Percentiles rank a stretch among this genome's conserved stretches.
These are phyloP conservation scores for Pythium volutum DNA, from an alignment of 352 stramenopile genomes.

Conservation along the genomic window DNA sequence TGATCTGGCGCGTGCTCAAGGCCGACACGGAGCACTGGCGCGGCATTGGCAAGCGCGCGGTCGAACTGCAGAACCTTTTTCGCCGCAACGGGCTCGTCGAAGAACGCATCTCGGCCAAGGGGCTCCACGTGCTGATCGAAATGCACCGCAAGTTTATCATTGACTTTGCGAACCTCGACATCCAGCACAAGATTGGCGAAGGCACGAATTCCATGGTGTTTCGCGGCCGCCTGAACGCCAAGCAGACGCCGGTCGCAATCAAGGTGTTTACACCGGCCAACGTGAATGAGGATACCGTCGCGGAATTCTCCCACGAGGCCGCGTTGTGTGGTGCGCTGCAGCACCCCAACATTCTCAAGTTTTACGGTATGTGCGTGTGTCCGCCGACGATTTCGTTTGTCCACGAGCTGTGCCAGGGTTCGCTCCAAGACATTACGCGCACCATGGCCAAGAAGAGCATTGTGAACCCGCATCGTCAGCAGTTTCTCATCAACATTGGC, in stretches of 20 bases:
- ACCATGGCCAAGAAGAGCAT: constrained; percentile 11
- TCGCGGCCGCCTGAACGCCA: constrained; percentile 30
- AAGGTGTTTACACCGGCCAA: constrained; percentile 52
- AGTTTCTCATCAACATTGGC: constrained; percentile 30
- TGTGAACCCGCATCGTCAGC: constrained; percentile 21
- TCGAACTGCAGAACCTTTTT: constrained; percentile 29
- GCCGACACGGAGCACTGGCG: constrained; percentile 37
- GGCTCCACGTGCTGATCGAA: constrained; percentile 49
- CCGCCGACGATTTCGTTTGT: constrained; percentile 49
- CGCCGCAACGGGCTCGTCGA: constrained; percentile 32
- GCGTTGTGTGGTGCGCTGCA: constrained; percentile 35
- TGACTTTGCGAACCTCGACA: constrained; percentile 48
- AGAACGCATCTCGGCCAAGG: constrained; percentile 40
- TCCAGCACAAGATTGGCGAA: constrained; percentile 35
- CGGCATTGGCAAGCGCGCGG: constrained; percentile 26
- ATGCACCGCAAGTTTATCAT: constrained; percentile 47
- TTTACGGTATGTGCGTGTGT: constrained; percentile 48
- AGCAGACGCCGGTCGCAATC: constrained; percentile 37
- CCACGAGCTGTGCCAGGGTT: constrained; percentile 46
- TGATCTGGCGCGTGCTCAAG: constrained; percentile 34
- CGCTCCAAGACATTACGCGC: constrained; percentile 26
- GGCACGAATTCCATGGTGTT: constrained; percentile 46
- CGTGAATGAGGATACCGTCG: constrained; percentile 38
- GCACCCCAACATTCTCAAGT: constrained; percentile 47
- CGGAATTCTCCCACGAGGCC: constrained; percentile 44